Evolutionary conservation across 768 basidiomycete genomes (phyloP).

Genomic region (Lactarius indigo): DNA sequence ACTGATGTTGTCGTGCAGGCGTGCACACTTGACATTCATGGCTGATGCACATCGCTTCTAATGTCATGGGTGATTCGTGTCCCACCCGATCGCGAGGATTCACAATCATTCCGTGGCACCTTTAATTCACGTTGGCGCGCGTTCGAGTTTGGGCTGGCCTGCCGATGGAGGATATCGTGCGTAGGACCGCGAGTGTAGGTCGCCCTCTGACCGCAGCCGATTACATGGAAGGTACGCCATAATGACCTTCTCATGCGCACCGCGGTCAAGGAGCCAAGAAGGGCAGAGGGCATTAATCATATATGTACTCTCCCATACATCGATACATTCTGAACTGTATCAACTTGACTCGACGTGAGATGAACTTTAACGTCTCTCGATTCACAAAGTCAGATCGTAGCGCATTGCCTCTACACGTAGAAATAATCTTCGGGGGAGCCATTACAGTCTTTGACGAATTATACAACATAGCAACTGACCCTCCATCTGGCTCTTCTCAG

Average conservation of each 20-base stretch:
- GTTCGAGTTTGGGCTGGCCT: slow-evolving; percentile 25
- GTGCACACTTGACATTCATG: not conserved
- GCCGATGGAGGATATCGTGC: slow-evolving; percentile 18
- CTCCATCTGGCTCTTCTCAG: not conserved
- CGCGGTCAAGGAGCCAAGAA: too few relatives aligned
- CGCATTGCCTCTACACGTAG: not conserved
- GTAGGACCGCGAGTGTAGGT: slow-evolving; percentile 10
- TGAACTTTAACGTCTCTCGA: too few relatives aligned
- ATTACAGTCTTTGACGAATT: not conserved
- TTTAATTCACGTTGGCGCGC: slow-evolving; percentile 27
- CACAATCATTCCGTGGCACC: slow-evolving; percentile 18
- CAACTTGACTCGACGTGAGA: too few relatives aligned
- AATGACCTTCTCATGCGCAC: too few relatives aligned
- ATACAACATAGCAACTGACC: not conserved
- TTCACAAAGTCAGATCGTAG: not conserved
- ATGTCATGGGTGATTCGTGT: not conserved
- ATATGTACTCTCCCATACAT: too few relatives aligned
- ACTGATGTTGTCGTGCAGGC: too few relatives aligned
- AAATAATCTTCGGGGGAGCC: not conserved
- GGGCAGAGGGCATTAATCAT: too few relatives aligned
- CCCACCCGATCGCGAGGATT: too few relatives aligned
- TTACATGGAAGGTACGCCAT: not conserved
- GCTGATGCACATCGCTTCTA: too few relatives aligned
- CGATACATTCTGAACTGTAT: too few relatives aligned
- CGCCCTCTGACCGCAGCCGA: slow-evolving; percentile 16